phyloP scores from a whole-genome alignment of 306 rosid genomes.

The Fragaria iinumae region DNA sequence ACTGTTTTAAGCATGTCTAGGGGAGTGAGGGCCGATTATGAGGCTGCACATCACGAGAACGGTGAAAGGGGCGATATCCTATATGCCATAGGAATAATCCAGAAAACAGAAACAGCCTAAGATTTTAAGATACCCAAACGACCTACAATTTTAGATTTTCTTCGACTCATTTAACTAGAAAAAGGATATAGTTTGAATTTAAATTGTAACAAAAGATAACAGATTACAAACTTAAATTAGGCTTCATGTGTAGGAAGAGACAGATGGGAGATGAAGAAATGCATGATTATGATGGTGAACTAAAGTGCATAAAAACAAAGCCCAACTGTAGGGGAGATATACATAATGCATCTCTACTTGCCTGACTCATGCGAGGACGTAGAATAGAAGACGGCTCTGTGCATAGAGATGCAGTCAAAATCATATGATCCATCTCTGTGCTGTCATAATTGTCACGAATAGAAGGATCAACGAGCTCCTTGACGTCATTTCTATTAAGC shows the following conservation, averaged over 20 bases:
- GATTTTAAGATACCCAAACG: neutral
- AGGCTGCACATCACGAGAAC: neutral
- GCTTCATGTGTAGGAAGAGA: neutral
- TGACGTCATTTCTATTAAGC: slow-evolving; percentile 38
- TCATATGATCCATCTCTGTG: slow-evolving; percentile 48
- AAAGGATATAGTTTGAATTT: neutral
- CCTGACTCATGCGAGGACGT: slow-evolving; percentile 88
- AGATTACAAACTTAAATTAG: neutral
- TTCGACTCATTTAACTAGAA: neutral
- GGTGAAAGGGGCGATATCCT: neutral
- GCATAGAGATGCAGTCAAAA: slow-evolving; percentile 81
- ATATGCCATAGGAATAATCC: neutral
- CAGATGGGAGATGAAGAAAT: neutral
- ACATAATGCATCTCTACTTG: slow-evolving; percentile 17
- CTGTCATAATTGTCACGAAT: slow-evolving; percentile 49
- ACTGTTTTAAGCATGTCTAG: slow-evolving; percentile 9
- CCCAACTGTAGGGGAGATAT: neutral
- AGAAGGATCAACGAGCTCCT: slow-evolving; percentile 66
- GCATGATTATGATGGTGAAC: neutral
- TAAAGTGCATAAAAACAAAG: neutral
- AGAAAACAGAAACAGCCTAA: neutral
- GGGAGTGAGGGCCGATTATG: neutral
- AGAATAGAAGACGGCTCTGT: slow-evolving; percentile 61
- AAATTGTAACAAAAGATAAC: neutral
- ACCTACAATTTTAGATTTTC: neutral